Conservation (phyloP, 2,329 filamentous ascomycete species). For the Botrytis squamosa region DNA sequence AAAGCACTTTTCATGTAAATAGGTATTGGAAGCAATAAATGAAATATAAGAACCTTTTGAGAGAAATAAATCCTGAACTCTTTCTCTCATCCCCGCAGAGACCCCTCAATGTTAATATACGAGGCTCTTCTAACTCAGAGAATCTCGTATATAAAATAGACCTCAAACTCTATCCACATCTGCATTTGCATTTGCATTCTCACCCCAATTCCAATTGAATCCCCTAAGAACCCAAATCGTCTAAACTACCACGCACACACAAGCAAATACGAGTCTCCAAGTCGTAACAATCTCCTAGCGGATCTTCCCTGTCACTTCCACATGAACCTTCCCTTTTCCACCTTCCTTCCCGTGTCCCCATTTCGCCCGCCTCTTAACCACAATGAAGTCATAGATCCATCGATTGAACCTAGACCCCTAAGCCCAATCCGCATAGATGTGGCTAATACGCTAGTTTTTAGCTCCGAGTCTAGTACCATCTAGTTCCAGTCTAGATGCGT, state of each 20-base stretch:
- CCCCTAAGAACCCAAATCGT: too few species aligned
- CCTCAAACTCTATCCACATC: not conserved
- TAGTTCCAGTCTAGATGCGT: not conserved
- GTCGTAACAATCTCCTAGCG: not conserved
- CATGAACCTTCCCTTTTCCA: not conserved
- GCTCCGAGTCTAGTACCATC: not conserved
- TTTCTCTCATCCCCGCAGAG: not conserved
- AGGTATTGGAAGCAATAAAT: not conserved
- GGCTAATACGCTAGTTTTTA: not conserved
- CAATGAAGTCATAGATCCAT: slow-evolving; percentile 6
- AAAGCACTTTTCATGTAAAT: not conserved
- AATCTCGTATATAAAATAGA: not conserved
- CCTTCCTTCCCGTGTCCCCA: not conserved
- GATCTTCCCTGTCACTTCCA: not conserved
- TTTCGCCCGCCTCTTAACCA: not conserved
- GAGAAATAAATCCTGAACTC: not conserved
- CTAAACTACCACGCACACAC: not conserved
- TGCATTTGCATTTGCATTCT: too few species aligned
- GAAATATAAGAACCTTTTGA: not conserved
- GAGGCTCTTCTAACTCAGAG: not conserved
- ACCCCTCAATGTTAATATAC: not conserved
- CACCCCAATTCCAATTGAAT: too few species aligned
- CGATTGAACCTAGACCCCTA: not conserved
- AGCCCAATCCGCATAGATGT: not conserved
- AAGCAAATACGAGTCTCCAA: not conserved